Conservation (phyloP, 2,329 filamentous ascomycete species). For the Alternaria panax region DNA sequence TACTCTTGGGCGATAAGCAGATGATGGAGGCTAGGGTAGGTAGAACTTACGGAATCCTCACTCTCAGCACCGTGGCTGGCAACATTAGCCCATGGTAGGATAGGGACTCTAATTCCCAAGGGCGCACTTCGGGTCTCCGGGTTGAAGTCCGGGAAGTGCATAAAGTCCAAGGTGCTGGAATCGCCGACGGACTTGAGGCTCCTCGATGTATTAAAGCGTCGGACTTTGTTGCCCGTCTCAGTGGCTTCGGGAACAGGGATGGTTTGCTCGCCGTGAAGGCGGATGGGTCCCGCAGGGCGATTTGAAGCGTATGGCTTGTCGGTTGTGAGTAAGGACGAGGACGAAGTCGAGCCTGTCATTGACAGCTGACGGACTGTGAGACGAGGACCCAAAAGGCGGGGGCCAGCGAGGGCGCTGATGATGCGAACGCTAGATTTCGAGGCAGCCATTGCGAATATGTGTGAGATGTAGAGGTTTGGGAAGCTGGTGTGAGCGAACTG, state of each 20-base stretch:
- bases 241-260: conserved; percentile 46
- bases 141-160: conserved; percentile 64
- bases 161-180: conserved; percentile 68
- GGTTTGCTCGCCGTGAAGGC: conserved; percentile 59
- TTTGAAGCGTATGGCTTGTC: conserved; percentile 57
- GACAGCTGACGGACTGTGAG: conserved; percentile 59
- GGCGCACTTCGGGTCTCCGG: conserved; percentile 50
- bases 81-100: conserved; percentile 50
- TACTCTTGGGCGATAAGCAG: neutral
- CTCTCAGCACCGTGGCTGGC: conserved; percentile 31
- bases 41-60: conserved; percentile 30
- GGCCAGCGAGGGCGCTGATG: conserved; percentile 49
- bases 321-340: conserved; percentile 57
- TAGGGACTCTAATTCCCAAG: conserved; percentile 57
- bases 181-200: conserved; percentile 64
- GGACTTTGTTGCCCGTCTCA: conserved; percentile 46
- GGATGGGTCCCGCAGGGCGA: conserved; percentile 53
- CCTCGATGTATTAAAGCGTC: conserved; percentile 69
- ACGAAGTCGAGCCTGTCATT: conserved; percentile 67
- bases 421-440: conserved; percentile 19
- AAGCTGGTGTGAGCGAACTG: neutral
- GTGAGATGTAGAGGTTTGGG: conserved; percentile 1
- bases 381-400: conserved; percentile 54
- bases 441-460: conserved; percentile 14
- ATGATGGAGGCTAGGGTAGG: neutral